Evolutionary conservation across 495 filamentous ascomycete species (phyloP), one percentile per base, ranked within the genome.

Genomic region (Rostrohypoxylon terebratum): DNA sequence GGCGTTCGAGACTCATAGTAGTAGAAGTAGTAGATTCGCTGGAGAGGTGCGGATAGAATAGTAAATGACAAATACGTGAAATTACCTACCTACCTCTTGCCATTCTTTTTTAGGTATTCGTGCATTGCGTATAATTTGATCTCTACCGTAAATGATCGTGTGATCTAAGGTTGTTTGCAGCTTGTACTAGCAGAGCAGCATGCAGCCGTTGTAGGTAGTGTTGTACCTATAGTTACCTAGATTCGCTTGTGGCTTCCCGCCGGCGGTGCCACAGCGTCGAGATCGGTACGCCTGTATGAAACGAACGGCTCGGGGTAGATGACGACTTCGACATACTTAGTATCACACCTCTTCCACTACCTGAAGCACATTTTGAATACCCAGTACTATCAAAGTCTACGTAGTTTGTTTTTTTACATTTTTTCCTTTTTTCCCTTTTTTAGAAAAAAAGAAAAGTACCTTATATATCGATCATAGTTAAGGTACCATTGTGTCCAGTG

Each of bases 61-160:
- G 38, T 54, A 59, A 66, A 68, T 38, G 25, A 67, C 33, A 61
- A 73, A 45, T 42, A 50, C 14, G 31, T 55, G 14, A 16, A 55
- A 28, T 25, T 14, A 50, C 6, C 6, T 28, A 13, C 48, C n/a
- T n/a, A n/a, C n/a, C n/a, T n/a, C n/a, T n/a, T n/a, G n/a, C n/a
- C n/a, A 34, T 20, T 45, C 42, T 55, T 55, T 28, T 7, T 36
- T 55, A n/a, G n/a, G n/a, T n/a, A 7, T 1, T 36, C 21, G 13
- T 20, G 11, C 16, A 8, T 25, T 14, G 20, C 21, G 38, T 14
- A 54, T 33, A n/a, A 7, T n/a, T n/a, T 54, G 23, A 31, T 7
- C 33, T 14, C 11, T n/a, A n/a, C n/a, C 28, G 36, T n/a, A n/a
- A n/a, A 40, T 23, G 9, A 11, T 6, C 1, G 18, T 21, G 28